These are phyloP conservation scores for Clonostachys rosea DNA, from an alignment of 2,329 filamentous ascomycete genomes.

Conservation along the genomic window DNA sequence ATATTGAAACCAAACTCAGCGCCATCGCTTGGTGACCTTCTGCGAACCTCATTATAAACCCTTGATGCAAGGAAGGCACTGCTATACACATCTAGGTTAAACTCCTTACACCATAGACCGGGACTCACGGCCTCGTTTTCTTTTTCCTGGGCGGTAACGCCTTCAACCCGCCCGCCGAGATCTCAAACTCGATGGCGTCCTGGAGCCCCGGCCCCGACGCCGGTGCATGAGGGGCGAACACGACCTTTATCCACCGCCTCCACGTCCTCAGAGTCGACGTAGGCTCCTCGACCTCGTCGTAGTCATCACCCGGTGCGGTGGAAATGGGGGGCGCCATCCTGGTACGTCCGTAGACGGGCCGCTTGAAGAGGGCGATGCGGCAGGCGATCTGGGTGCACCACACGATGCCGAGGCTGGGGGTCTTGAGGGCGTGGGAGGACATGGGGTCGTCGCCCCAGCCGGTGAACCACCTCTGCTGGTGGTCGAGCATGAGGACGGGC, in stretches of 20 bases:
- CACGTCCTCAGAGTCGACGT: constrained; percentile 51
- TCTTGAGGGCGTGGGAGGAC: constrained; percentile 57
- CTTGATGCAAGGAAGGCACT: too few species aligned
- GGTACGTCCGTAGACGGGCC: constrained; percentile 46
- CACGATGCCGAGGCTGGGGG: constrained; percentile 79
- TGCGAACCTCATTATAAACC: too few species aligned
- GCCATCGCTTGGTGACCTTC: too few species aligned
- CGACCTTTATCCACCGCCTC: constrained; percentile 79
- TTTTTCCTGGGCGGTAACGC: constrained; percentile 12
- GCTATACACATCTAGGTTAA: too few species aligned
- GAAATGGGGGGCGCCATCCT: constrained; percentile 22
- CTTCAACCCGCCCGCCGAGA: constrained; percentile 61
- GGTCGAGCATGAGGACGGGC: constrained; percentile 67
- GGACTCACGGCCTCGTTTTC: background rate
- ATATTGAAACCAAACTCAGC: too few species aligned
- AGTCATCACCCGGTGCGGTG: constrained; percentile 14
- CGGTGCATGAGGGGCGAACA: constrained; percentile 76
- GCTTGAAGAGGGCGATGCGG: constrained; percentile 76
- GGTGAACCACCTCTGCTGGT: constrained; percentile 93
- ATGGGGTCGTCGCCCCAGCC: constrained; percentile 78
- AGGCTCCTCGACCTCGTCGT: constrained; percentile 33
- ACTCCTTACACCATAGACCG: background rate
- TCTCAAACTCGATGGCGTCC: constrained; percentile 66
- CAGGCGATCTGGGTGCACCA: constrained; percentile 88
- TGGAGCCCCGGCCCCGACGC: constrained; percentile 42